These are phyloP conservation scores for Erythrophleum fordii DNA, from an alignment of 306 rosid species.

Conservation along the genomic window DNA sequence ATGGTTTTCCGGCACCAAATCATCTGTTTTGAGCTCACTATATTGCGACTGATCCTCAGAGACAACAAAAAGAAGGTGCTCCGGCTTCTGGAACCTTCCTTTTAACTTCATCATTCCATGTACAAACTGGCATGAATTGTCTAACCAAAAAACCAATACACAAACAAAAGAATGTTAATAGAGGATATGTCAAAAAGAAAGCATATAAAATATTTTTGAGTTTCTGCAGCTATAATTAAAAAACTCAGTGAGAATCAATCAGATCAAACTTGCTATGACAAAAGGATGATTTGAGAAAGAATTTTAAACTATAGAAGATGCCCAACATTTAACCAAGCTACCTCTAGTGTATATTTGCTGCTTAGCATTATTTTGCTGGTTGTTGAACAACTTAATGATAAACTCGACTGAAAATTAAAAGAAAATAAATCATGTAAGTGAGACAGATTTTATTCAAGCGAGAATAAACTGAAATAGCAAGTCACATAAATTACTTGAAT, in stretches of 20 bases:
- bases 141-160: too few species aligned
- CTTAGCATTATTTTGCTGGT: slow-evolving; percentile 50
- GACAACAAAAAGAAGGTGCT: too few species aligned
- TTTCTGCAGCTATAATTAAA: slow-evolving; percentile 10
- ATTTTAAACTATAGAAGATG: slow-evolving; percentile 32
- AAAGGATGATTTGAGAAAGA: slow-evolving; percentile 23
- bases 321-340: slow-evolving; percentile 45
- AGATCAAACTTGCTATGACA: slow-evolving; percentile 3
- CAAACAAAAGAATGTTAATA: slow-evolving; percentile 37
- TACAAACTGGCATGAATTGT: too few species aligned
- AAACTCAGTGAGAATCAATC: slow-evolving; percentile 26
- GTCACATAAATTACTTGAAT: slow-evolving; percentile 9
- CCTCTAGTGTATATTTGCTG: too few species aligned
- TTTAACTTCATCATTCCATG: too few species aligned
- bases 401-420: slow-evolving; percentile 62
- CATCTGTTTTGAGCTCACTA: slow-evolving; percentile 50
- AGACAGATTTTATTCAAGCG: slow-evolving; percentile 23
- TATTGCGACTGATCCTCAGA: slow-evolving; percentile 46
- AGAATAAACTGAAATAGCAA: slow-evolving; percentile 13
- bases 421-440: slow-evolving; percentile 38
- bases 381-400: slow-evolving; percentile 50
- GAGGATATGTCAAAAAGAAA: too few species aligned
- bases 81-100: too few species aligned
- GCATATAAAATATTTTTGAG: slow-evolving; percentile 13
- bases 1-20: slow-evolving; percentile 50